Evolutionary conservation across 768 basidiomycete genomes (phyloP).

Genomic region (Cyathus striatus): DNA sequence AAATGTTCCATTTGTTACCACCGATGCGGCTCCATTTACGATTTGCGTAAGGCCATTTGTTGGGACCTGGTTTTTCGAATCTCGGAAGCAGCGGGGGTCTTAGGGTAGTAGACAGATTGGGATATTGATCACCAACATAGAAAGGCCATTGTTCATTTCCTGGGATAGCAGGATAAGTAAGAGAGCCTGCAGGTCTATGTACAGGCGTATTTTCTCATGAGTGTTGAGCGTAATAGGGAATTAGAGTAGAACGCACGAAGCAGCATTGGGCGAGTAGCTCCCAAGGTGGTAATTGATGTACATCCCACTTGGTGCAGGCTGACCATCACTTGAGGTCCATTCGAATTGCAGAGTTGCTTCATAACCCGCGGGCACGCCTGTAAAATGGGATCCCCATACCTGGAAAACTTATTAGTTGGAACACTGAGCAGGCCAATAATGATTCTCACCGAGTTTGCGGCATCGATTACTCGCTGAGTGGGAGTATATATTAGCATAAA

Average conservation of each 20-base stretch:
- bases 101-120: not conserved
- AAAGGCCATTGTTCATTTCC: not conserved
- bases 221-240: not conserved
- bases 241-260: not conserved
- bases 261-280: not conserved
- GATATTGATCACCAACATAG: not conserved
- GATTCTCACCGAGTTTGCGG: not conserved
- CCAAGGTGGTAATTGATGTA: not conserved
- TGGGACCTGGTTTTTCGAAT: not conserved
- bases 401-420: not conserved
- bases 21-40: not conserved
- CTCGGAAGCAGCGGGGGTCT: not conserved
- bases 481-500: no score
- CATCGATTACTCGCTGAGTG: not conserved
- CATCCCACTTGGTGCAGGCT: not conserved
- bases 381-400: not conserved
- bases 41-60: not conserved
- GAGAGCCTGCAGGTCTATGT: not conserved
- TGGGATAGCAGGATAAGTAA: not conserved
- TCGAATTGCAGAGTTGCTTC: not conserved
- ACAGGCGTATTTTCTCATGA: not conserved
- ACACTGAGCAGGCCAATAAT: not conserved
- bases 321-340: not conserved
- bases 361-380: not conserved
- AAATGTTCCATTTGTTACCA: not conserved